Percentiles rank a stretch among this genome's conserved stretches.
Evolutionary conservation across 169 alveolate species (phyloP).

Genomic region (Neospora caninum): DNA sequence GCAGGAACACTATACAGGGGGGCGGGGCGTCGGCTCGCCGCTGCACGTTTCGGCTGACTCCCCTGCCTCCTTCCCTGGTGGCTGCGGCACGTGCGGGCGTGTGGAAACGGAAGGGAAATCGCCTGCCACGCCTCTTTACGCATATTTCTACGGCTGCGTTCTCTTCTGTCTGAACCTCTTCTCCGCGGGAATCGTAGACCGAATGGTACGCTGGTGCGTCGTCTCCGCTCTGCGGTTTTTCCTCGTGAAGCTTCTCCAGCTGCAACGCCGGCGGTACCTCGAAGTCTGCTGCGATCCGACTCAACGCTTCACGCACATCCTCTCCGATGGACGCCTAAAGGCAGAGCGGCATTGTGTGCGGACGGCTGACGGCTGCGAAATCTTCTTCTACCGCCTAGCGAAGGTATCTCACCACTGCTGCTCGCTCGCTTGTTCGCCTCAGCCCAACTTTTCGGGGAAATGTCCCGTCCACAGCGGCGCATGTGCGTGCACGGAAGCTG

Average conservation of each 20-base stretch:
- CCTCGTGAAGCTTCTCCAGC: constrained; percentile 58
- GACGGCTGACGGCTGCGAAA: constrained; percentile 61
- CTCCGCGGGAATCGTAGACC: background rate
- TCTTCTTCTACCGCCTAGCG: constrained; percentile 49
- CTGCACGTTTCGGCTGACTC: no score
- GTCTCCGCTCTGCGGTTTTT: background rate
- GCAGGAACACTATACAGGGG: no score
- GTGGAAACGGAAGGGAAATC: background rate
- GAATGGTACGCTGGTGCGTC: background rate
- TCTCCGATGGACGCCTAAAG: constrained; percentile 18
- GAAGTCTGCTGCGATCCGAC: constrained; percentile 46
- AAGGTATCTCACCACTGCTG: constrained; percentile 56
- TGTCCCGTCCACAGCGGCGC: no score
- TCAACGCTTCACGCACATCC: constrained; percentile 50
- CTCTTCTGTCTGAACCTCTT: background rate
- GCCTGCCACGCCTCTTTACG: background rate
- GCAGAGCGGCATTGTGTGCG: constrained; percentile 61
- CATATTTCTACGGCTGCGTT: background rate
- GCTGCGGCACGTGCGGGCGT: background rate
- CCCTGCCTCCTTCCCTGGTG: background rate
- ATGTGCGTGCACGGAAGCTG: background rate
- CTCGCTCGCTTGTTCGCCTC: background rate
- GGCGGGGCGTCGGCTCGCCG: no score
- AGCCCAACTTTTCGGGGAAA: no score
- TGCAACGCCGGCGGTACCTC: constrained; percentile 45